Evolutionary conservation across 2,329 filamentous ascomycete genomes (phyloP), one percentile per base, ranked within the genome.

Genomic region (Hortaea sp.): DNA sequence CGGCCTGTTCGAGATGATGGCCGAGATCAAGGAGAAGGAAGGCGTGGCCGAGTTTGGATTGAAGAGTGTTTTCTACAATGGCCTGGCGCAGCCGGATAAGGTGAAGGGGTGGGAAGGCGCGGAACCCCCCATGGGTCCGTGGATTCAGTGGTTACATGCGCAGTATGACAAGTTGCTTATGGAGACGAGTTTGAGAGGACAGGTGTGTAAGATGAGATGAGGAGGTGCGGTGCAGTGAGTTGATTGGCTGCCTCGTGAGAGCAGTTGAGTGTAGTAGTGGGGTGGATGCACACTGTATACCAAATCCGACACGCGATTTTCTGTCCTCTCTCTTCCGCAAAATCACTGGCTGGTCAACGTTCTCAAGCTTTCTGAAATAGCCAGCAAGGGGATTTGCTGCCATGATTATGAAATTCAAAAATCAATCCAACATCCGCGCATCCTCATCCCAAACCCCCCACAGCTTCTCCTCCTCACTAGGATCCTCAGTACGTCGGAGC

Each of bases 1-100:
- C 57, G 82, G 82, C 0, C 66, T 85, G 28, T 84, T 85, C 52
- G 73, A 82, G 61, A 81, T 85, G 57, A 72, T 70, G 12, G 80
- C 79, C 4, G 69, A 70, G 9, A 65, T 84, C 11, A 79, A 85
- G 63, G 69, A 72, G 57, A 71, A 76, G 5, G 67, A 74, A 31
- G 73, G 73, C 9, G 74, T 79, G 49, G 82, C 76, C 2, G 80
- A 83, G 61, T 76, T 85, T 53, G 69, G 72, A 2, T 66, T 86
- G 45, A 85, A 83, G 73, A 82, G 77, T 66, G 71, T 69, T 56
- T 85, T 73, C 72, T 84, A 70, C 59, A 70, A 76, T 54, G 75
- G 75, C 0, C 50, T 69, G 40, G 71, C 71, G 2, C 48, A 53
- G 30, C 52, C 54, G 11, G 58, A 55, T 28, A 50, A 53, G 40